Conservation (phyloP, 768 basidiomycete species). For the Phanerochaete sordida region DNA sequence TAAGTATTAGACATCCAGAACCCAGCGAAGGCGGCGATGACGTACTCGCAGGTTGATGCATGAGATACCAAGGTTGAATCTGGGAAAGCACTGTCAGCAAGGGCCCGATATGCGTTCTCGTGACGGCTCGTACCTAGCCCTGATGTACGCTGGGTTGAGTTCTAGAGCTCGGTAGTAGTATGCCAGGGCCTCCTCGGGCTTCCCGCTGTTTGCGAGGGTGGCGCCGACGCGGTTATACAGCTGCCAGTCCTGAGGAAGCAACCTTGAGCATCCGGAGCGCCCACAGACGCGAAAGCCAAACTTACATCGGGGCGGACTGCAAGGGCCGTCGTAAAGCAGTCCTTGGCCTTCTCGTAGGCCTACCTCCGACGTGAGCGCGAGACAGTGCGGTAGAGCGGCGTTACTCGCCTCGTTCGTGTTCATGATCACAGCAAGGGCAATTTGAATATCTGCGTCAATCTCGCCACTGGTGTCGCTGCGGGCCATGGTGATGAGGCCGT, state of each 20-base stretch:
- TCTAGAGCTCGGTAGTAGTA: slow-evolving; percentile 87
- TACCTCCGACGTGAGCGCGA: slow-evolving; percentile 25
- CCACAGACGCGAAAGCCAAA: neutral
- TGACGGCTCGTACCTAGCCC: slow-evolving; percentile 59
- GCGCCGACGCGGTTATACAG: slow-evolving; percentile 94
- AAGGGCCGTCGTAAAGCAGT: slow-evolving; percentile 90
- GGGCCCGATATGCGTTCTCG: neutral
- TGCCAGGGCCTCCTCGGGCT: slow-evolving; percentile 73
- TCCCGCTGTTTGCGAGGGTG: slow-evolving; percentile 87
- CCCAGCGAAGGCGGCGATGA: slow-evolving; percentile 4
- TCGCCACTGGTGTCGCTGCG: slow-evolving; percentile 49
- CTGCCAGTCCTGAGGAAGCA: slow-evolving; percentile 71
- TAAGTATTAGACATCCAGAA: neutral
- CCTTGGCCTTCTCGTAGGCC: slow-evolving; percentile 90
- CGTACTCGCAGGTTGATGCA: slow-evolving; percentile 81
- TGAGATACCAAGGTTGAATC: slow-evolving; percentile 92
- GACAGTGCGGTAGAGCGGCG: neutral
- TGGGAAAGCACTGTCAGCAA: slow-evolving; percentile 24
- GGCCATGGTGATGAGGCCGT: slow-evolving; percentile 82
- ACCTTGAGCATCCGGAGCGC: neutral
- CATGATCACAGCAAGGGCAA: slow-evolving; percentile 89
- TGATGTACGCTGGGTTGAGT: slow-evolving; percentile 85
- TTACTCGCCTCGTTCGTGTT: slow-evolving; percentile 79
- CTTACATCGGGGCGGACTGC: slow-evolving; percentile 81
- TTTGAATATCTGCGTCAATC: slow-evolving; percentile 93